Evolutionary conservation across 352 stramenopile species (phyloP).

Genomic region (Saprolegnia diclina): DNA sequence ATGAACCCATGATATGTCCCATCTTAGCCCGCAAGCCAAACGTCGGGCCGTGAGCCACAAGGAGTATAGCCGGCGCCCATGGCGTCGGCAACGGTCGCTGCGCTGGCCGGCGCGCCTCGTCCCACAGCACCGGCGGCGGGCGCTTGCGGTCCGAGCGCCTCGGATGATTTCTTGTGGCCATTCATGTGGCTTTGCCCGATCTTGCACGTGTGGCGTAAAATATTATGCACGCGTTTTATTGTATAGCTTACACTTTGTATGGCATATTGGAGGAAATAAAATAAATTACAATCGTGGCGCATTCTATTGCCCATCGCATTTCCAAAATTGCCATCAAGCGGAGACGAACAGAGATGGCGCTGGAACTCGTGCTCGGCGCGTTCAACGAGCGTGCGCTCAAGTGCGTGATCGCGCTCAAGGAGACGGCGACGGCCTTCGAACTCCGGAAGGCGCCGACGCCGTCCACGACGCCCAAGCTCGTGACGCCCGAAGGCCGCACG

Average conservation of each 20-base stretch:
- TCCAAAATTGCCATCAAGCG: slow-evolving; percentile 18
- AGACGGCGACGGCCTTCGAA: slow-evolving; percentile 43
- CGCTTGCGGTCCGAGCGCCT: not conserved
- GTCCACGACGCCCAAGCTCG: slow-evolving; percentile 36
- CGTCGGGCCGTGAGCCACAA: no score
- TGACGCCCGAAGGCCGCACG: slow-evolving; percentile 53
- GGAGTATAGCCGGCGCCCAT: no score
- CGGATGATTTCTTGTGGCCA: not conserved
- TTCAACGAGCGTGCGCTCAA: slow-evolving; percentile 71
- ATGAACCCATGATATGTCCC: no score
- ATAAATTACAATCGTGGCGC: not conserved
- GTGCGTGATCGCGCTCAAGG: slow-evolving; percentile 62
- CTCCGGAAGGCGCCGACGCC: slow-evolving; percentile 43
- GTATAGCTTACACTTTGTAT: not conserved
- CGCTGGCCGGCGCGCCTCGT: no score
- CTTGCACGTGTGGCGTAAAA: not conserved
- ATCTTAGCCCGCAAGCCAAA: no score
- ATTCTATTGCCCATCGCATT: slow-evolving; percentile 4
- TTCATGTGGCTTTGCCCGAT: not conserved
- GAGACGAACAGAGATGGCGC: not conserved
- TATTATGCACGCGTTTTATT: not conserved
- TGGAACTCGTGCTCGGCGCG: slow-evolving; percentile 21
- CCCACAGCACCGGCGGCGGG: no score
- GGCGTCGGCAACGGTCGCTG: no score
- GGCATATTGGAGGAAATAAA: not conserved